Evolutionary conservation across 2,329 filamentous ascomycete species (phyloP), one percentile per base, ranked within the genome.

Genomic region (Sordariomycetes sp.): DNA sequence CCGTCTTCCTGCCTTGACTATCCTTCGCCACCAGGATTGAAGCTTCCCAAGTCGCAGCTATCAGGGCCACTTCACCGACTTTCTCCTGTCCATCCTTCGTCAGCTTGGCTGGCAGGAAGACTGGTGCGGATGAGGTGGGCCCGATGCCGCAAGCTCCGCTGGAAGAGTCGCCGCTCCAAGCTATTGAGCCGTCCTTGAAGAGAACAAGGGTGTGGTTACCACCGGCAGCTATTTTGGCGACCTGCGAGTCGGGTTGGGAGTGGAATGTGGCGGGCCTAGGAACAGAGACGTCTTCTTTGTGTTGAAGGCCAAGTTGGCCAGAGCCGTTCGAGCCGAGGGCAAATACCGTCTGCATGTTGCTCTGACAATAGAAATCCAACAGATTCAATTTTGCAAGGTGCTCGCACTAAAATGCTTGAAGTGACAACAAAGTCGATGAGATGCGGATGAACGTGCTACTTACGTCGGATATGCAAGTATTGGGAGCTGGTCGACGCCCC

Each of bases 151-250:
- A 79, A 3, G 74, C 71, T 10, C 75, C 74, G 9, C 53, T 64
- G 3, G 59, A 50, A 7, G 59, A 64, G 38, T 79, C 72, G 1
- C 87, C 87, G 30, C 76, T 70, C 47, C 73, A 78, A 48, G 75
- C 82, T 1, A 88, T 61, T 2, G 59, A 45, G 0, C 80, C 79
- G 18, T 64, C 51, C 4, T 63, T 49, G n/a, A 71, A 74, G 9
- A 87, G 63, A 8, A 94, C 53, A 4, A 95, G 59, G 0, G 86
- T 93, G 55, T 95, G 90, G 49, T 95, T 95, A 2, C 88, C 88
- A 4, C 90, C 90, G 7, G 85, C 66, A 15, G 61, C 61, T 8
- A 70, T 53, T 27, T 53, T 54, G 33, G 50, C 44, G 36, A 68
- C 52, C 18, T 53, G 48, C 11, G 60, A 51, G 19, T 48, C 44